phyloP scores from a whole-genome alignment of 2,329 filamentous ascomycete genomes.

The Eutypella sp. region DNA sequence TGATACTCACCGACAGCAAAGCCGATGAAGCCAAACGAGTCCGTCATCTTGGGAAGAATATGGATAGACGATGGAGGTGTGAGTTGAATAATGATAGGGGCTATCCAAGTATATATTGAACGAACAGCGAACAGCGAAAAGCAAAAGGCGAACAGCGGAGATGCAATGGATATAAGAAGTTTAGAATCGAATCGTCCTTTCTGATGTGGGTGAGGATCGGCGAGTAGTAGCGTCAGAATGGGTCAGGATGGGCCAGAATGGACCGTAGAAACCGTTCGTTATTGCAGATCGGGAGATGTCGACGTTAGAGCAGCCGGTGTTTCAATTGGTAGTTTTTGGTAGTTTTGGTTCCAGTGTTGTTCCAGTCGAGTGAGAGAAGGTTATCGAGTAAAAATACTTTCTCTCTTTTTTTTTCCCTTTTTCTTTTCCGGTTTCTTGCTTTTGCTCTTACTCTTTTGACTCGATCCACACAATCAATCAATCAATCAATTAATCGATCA shows the following conservation, averaged over 20 bases:
- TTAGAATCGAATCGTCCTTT: neutral
- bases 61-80: no score
- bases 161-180: neutral
- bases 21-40: slow-evolving; percentile 23
- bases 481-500: no score
- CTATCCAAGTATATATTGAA: no score
- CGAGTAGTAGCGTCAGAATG: neutral
- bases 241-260: neutral
- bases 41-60: slow-evolving; percentile 23
- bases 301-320: slow-evolving; percentile 7
- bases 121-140: neutral
- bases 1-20: slow-evolving; percentile 21
- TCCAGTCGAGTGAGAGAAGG: no score
- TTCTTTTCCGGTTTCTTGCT: no score
- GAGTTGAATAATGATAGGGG: neutral
- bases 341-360: no score
- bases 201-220: neutral
- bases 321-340: slow-evolving; percentile 13
- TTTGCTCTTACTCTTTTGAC: no score
- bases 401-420: no score
- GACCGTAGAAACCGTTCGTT: slow-evolving; percentile 14
- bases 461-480: no score
- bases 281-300: slow-evolving; percentile 15
- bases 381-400: no score
- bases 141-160: neutral